phyloP scores from a whole-genome alignment of 148 eudicot genomes.

The Spergularia marina region DNA sequence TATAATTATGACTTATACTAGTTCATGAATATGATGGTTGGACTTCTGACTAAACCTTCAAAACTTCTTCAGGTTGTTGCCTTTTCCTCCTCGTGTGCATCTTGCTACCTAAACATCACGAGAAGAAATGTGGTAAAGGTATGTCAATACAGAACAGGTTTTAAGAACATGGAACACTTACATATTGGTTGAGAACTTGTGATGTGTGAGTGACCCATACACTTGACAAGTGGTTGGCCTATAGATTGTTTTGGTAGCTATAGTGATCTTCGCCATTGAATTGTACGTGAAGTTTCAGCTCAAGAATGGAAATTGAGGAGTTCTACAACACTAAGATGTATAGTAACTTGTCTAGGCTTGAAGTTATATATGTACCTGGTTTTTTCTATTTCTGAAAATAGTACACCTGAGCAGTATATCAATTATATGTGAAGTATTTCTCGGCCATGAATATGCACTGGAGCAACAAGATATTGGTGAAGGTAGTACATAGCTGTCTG shows the following conservation, averaged over 20 bases:
- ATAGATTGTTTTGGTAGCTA: neutral
- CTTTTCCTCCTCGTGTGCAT: conserved; percentile 50
- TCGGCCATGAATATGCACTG: neutral
- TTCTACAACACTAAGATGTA: too few species aligned
- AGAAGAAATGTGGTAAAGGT: conserved; percentile 70
- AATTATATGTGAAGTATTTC: neutral
- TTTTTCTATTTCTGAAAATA: too few species aligned
- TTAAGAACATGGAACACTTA: neutral
- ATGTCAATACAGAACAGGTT: neutral
- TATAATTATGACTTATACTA: neutral
- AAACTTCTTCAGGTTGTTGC: conserved; percentile 59
- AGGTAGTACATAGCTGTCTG: neutral
- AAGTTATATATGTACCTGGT: neutral
- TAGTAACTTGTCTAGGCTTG: neutral
- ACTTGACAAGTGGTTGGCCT: neutral
- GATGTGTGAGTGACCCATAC: neutral
- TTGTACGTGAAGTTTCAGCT: too few species aligned
- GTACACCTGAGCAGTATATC: neutral
- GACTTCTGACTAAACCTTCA: too few species aligned
- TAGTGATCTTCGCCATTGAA: neutral
- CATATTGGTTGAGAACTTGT: neutral
- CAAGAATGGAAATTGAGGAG: too few species aligned
- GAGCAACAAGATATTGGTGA: neutral
- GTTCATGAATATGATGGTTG: neutral
- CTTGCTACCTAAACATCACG: conserved; percentile 67